Conservation (phyloP, 164 flowering plant genomes). For the Pachysandra terminalis region DNA sequence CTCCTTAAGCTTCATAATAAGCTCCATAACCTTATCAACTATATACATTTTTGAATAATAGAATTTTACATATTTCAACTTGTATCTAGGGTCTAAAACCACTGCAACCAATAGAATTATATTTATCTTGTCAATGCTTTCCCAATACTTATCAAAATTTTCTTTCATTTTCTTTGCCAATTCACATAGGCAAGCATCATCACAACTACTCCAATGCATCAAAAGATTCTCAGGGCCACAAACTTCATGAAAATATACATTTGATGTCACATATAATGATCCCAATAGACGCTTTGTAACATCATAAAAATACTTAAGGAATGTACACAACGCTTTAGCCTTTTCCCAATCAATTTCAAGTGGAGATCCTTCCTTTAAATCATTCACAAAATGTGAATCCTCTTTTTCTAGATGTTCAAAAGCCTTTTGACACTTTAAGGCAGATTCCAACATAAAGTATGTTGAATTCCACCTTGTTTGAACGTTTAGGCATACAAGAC, state of each 20-base stretch:
- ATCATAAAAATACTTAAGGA: constrained; percentile 7
- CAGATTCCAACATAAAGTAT: constrained; percentile 1
- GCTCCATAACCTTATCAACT: background rate
- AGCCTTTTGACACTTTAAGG: background rate
- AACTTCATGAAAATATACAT: background rate
- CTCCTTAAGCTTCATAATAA: background rate
- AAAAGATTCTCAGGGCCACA: background rate
- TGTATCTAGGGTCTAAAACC: constrained; percentile 3
- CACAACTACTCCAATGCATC: background rate
- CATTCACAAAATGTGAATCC: background rate
- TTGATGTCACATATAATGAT: background rate
- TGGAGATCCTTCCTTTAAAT: background rate
- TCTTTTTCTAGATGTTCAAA: constrained; percentile 6
- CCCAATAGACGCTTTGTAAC: background rate
- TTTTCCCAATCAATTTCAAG: background rate
- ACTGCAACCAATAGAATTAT: constrained; percentile 1
- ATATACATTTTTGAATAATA: background rate
- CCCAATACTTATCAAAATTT: constrained; percentile 13
- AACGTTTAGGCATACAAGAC: constrained; percentile 12
- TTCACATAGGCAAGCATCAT: background rate
- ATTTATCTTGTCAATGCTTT: constrained; percentile 7
- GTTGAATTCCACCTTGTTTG: constrained; percentile 19
- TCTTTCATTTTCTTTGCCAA: background rate
- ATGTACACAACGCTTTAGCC: background rate
- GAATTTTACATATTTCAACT: background rate